phyloP scores from a whole-genome alignment of 805 yeast genomes.

The Starmerella gropengiesseri region DNA sequence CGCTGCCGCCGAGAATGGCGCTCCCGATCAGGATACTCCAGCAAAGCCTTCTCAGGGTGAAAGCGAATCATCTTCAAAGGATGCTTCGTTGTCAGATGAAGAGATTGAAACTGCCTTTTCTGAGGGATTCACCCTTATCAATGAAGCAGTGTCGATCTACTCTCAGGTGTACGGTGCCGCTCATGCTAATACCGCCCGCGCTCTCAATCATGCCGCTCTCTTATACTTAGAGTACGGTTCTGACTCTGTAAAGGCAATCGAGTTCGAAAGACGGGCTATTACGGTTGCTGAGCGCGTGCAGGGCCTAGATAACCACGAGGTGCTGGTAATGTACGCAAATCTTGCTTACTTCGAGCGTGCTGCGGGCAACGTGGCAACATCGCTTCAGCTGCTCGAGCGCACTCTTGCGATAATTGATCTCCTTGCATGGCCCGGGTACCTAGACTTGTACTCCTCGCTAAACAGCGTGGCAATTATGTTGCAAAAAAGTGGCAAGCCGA shows the following conservation, averaged over 20 bases:
- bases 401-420: conserved; percentile 49
- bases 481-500: conserved; percentile 27
- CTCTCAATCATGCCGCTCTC: conserved; percentile 55
- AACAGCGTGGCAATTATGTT: conserved; percentile 52
- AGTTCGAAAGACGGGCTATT: conserved; percentile 55
- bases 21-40: background rate
- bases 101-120: conserved; percentile 19
- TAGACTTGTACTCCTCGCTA: conserved; percentile 54
- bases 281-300: conserved; percentile 64
- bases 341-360: conserved; percentile 61
- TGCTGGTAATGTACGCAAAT: conserved; percentile 60
- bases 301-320: conserved; percentile 74
- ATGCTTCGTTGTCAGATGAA: background rate
- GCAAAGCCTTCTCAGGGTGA: background rate
- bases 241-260: conserved; percentile 47
- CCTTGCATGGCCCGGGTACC: conserved; percentile 54
- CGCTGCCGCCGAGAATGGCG: background rate
- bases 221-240: conserved; percentile 49
- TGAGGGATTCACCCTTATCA: conserved; percentile 48
- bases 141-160: conserved; percentile 58
- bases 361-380: conserved; percentile 46
- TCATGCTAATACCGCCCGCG: conserved; percentile 67
- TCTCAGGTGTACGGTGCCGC: conserved; percentile 78
- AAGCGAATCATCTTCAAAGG: background rate
- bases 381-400: conserved; percentile 51